Evolutionary conservation across 257 asterid species (phyloP).

Genomic region (Capsicum chinense): DNA sequence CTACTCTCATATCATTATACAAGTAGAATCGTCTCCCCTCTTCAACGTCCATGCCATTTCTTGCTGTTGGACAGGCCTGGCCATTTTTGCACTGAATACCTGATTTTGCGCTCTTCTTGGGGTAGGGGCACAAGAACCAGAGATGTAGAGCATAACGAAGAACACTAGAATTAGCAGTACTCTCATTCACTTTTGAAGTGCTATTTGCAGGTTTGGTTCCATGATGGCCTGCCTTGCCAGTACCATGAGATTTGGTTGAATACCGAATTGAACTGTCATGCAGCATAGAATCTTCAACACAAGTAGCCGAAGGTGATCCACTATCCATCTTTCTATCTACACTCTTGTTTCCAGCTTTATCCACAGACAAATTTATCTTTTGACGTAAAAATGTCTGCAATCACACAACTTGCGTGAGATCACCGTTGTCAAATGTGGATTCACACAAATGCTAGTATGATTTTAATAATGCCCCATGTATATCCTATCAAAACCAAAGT

Average conservation of each 20-base stretch:
- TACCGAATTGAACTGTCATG: slow-evolving; percentile 28
- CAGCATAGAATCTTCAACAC: slow-evolving; percentile 43
- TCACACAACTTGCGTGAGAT: slow-evolving; percentile 12
- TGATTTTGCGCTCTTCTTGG: slow-evolving; percentile 54
- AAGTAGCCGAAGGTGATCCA: slow-evolving; percentile 32
- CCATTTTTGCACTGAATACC: slow-evolving; percentile 59
- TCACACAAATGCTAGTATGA: slow-evolving; percentile 22
- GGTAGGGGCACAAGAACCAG: slow-evolving; percentile 72
- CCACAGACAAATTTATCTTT: slow-evolving; percentile 67
- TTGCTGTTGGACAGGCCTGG: slow-evolving; percentile 34
- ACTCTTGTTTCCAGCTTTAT: slow-evolving; percentile 55
- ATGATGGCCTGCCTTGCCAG: slow-evolving; percentile 36
- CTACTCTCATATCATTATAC: slow-evolving; percentile 86
- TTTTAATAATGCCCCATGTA: slow-evolving; percentile 7
- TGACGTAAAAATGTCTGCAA: slow-evolving; percentile 86
- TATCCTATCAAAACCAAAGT: neutral
- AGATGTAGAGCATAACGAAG: slow-evolving; percentile 92
- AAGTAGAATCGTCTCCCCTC: slow-evolving; percentile 70
- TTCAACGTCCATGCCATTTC: too few species aligned
- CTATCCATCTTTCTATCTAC: slow-evolving; percentile 42
- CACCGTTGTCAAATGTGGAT: slow-evolving; percentile 11
- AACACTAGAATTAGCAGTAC: slow-evolving; percentile 58
- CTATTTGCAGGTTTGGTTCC: slow-evolving; percentile 43
- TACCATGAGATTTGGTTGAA: slow-evolving; percentile 39
- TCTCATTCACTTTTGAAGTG: slow-evolving; percentile 65